phyloP scores from a whole-genome alignment of 2,329 filamentous ascomycete genomes.

The Penicillium sp. region DNA sequence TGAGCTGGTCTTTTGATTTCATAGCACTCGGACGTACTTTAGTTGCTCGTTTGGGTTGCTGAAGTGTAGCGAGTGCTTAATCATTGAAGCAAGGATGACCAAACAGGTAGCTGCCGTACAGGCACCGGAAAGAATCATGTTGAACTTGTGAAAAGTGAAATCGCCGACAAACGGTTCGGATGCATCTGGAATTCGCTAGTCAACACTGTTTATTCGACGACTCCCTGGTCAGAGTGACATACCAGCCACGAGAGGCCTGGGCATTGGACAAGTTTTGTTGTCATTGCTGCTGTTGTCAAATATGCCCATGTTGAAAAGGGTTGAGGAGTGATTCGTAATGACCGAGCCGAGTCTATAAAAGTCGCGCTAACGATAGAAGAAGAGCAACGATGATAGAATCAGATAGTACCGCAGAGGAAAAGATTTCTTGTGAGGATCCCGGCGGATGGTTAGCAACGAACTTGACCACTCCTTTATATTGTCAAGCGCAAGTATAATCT shows the following conservation, averaged over 20 bases:
- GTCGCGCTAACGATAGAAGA: background rate
- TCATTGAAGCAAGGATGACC: constrained; percentile 33
- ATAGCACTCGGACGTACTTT: constrained; percentile 31
- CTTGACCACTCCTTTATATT: background rate
- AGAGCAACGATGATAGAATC: background rate
- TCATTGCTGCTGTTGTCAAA: background rate
- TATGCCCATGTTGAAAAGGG: constrained; percentile 1
- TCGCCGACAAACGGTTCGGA: constrained; percentile 21
- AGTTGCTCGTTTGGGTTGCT: constrained; percentile 47
- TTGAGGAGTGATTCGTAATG: background rate
- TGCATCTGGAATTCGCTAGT: constrained; percentile 2
- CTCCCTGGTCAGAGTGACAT: background rate
- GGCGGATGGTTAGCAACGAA: background rate
- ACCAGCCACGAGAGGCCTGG: constrained; percentile 11
- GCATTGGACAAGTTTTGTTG: constrained; percentile 13
- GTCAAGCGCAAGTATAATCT: background rate
- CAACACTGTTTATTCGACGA: no score
- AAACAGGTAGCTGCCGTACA: constrained; percentile 36
- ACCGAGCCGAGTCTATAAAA: background rate
- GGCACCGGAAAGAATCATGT: constrained; percentile 40
- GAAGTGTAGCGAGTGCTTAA: constrained; percentile 41
- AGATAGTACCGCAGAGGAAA: background rate
- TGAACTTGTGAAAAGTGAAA: constrained; percentile 36
- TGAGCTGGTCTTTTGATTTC: background rate
- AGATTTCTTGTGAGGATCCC: background rate